Base-by-base conservation (phyloP, 176 grass and related monocot genomes). In the Pontederia crassipes region DNA sequence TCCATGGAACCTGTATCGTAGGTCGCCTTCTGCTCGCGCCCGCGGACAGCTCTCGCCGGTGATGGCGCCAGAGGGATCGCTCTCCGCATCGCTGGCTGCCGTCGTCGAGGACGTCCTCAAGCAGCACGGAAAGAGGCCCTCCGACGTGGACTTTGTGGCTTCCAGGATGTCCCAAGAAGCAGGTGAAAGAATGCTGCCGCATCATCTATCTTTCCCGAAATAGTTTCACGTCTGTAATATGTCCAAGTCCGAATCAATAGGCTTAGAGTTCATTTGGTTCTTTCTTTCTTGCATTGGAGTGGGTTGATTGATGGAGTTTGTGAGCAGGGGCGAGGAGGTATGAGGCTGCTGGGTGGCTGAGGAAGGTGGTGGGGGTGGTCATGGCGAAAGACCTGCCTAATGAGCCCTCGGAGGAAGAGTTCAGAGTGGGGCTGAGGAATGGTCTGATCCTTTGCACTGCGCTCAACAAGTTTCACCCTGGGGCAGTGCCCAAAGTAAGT, bases 381-480 rank as follows among this genome's bases (percentile, higher is more conserved):
- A 48, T 72, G 26, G 82, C 88, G 12, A 86, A 86, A 50, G 93
- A 92, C 70, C 81, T 98, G 61, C 93, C 93, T 8, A 82, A 86
- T 67, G 81, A 83, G 65, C 93, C 93, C 51, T 98, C 88, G 12
- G 93, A 92, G 87, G 93, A 98, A 73, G 93, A 98, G 64, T 91
- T 92, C 68, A 83, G 93, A 49, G 67, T 92, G 48, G 93, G 93
- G 45, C 83, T 98, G 49, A 85, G 84, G 52, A 98, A 83, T 55
- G 93, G 93, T 28, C 74, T 92, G 79, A 98, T 98, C 74, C 88
- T 98, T 66, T 98, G 93, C 81, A 84, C 81, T 79, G 93, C 88
- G 67, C 84, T 98, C 60, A 98, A 98, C 67, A 80, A 86, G 71
- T 64, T 98, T 66, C 93, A 98, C 73, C 93, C 82, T 11, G 93